Base-by-base conservation (phyloP, 106 monocot species). In the Xerophyta viscosa region DNA sequence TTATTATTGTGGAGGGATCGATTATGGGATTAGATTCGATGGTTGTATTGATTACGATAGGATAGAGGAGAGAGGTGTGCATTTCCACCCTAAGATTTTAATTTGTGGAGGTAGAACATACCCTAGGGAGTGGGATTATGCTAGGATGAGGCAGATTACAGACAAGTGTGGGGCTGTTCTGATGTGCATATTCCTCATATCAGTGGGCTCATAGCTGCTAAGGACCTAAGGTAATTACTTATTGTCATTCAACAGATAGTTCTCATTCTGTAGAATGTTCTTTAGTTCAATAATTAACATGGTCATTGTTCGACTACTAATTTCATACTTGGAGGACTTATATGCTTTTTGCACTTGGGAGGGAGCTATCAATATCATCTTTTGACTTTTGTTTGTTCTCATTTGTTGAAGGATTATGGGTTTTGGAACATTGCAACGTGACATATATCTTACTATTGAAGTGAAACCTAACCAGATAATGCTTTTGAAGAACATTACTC, bases 1-100 rank as follows among this genome's bases (percentile, higher is more conserved):
- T 49, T 93, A 28, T 36, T 93, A 30, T 64, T 73, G 2, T 79
- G 87, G 2, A 83, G 77, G 50, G 92, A 93, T 52, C 50, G 87
- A 93, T 93, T n/a, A 93, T 93, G 92, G 92, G 92, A 20, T 50
- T 93, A 55, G 92, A 93, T 63, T 77, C 92, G 1, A 83, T 83
- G 84, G 84, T 25, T 84, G 81, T 37, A 80, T 91, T 24, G 90
- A 91, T 58, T 84, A 81, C 41, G 80, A 91, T 39, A 84, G 84
- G 74, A 65, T 91, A 12, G 90, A 91, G 69, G 84, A 91, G 45
- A 74, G 71, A 52, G 90, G 77, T 0, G 24, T 80, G 58, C 84
- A 91, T 79, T 91, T 71, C 58, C 80, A 76, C 47, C 84, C 90
- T 2, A 91, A 74, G 56, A 84, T 91, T 60, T 52, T 91, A 48